phyloP scores from a whole-genome alignment of 441 rosid species.

The Erodium moschatum region DNA sequence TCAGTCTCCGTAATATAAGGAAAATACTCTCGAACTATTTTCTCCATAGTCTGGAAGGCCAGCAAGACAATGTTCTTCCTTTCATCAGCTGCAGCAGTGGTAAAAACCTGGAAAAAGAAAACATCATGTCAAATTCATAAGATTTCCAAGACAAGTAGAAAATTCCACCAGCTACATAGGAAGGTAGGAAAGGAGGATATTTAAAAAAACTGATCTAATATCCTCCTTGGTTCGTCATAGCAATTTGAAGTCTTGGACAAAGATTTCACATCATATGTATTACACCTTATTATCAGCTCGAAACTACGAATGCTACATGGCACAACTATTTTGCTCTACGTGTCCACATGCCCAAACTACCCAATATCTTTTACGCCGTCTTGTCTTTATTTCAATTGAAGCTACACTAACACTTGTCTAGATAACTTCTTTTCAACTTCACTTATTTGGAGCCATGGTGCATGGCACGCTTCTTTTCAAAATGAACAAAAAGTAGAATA shows the following conservation, averaged over 20 bases:
- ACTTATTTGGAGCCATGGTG: not conserved
- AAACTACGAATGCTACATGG: not conserved
- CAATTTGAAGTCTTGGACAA: not conserved
- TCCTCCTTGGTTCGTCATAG: not conserved
- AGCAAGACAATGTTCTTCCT: constrained; percentile 73
- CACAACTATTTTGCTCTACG: not conserved
- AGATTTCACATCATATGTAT: not conserved
- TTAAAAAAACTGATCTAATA: not conserved
- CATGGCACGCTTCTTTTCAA: not conserved
- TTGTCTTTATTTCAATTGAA: too few relatives aligned
- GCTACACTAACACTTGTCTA: not conserved
- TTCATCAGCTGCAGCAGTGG: constrained; percentile 89
- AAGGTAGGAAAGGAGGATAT: not conserved
- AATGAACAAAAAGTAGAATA: too few relatives aligned
- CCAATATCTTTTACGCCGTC: too few relatives aligned
- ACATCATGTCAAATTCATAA: constrained; percentile 5
- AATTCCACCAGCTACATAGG: not conserved
- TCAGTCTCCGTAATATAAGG: constrained; percentile 93
- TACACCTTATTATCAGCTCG: not conserved
- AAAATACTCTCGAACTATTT: constrained; percentile 90
- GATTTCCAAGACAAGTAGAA: not conserved
- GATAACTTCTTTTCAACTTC: not conserved
- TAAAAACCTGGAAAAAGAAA: constrained; percentile 55
- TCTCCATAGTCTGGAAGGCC: constrained; percentile 95
- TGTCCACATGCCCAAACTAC: not conserved